phyloP scores from a whole-genome alignment of 169 alveolate species.

The Fabrea salina region DNA sequence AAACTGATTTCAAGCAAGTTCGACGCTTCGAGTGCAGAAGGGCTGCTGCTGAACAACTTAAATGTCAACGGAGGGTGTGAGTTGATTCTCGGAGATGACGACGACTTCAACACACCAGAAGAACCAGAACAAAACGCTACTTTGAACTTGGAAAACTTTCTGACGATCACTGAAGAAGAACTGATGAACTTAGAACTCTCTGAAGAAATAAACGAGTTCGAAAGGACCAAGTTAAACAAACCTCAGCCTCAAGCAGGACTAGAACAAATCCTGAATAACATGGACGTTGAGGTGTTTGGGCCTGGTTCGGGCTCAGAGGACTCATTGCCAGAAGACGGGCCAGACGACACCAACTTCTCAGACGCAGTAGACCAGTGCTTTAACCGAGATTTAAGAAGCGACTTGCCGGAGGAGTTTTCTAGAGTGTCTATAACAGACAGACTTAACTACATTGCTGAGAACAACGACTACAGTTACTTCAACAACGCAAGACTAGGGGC shows the following conservation, averaged over 20 bases:
- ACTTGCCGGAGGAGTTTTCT: not conserved
- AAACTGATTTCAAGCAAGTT: not conserved
- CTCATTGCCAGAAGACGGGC: not conserved
- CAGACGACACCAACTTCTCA: not conserved
- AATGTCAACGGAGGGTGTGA: not conserved
- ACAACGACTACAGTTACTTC: constrained; percentile 4
- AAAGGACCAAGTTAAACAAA: not conserved
- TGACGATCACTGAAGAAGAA: not conserved
- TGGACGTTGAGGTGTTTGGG: not conserved
- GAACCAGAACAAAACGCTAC: not conserved
- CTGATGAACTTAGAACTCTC: not conserved
- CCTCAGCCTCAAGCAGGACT: not conserved
- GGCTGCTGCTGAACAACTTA: not conserved
- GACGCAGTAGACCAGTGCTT: not conserved
- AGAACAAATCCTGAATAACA: not conserved
- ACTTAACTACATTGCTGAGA: not conserved
- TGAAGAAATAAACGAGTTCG: not conserved
- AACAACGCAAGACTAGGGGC: not conserved
- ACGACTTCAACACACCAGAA: not conserved
- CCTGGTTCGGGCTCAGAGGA: constrained; percentile 6
- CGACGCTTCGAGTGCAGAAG: constrained; percentile 8
- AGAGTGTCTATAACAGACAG: not conserved
- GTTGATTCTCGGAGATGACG: not conserved
- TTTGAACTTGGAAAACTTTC: not conserved
- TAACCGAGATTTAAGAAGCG: not conserved